These are phyloP conservation scores for Hypoxylon sp. DNA, from an alignment of 2,329 filamentous ascomycete genomes.

Conservation along the genomic window DNA sequence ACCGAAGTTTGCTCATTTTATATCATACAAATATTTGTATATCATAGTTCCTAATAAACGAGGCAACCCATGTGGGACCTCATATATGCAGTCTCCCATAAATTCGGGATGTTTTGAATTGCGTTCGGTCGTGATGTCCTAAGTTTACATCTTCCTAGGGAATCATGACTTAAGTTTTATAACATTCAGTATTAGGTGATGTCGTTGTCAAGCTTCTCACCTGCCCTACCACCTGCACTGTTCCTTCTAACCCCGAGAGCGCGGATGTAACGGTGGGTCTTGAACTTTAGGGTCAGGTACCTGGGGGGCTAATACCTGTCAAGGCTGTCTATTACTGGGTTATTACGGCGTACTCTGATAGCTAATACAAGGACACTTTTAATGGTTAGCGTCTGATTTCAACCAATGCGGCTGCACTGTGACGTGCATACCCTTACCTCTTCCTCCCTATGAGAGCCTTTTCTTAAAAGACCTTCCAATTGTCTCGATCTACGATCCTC, in stretches of 20 bases:
- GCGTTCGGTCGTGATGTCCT: neutral
- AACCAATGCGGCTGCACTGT: slow-evolving; percentile 45
- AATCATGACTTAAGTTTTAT: neutral
- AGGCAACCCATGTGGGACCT: neutral
- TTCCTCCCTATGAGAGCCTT: slow-evolving; percentile 35
- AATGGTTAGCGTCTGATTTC: slow-evolving; percentile 28
- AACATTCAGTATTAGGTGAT: no score
- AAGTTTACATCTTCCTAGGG: neutral
- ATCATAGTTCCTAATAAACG: slow-evolving; percentile 4
- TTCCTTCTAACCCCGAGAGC: neutral
- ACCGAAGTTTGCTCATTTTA: slow-evolving; percentile 44
- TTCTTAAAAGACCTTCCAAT: slow-evolving; percentile 14
- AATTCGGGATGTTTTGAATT: neutral
- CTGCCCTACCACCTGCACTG: no score
- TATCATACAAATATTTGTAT: slow-evolving; percentile 7
- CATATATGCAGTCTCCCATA: neutral
- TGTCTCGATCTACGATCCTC: slow-evolving; percentile 33
- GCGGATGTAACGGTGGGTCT: neutral
- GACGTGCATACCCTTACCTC: slow-evolving; percentile 41
- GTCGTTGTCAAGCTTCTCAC: neutral
- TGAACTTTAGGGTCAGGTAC: neutral
- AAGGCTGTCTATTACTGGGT: neutral
- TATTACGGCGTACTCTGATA: slow-evolving; percentile 11
- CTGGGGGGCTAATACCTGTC: neutral
- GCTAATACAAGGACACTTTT: slow-evolving; percentile 14